phyloP scores from a whole-genome alignment of 2,329 filamentous ascomycete species.

The Graphiopsis chlorocephala region DNA sequence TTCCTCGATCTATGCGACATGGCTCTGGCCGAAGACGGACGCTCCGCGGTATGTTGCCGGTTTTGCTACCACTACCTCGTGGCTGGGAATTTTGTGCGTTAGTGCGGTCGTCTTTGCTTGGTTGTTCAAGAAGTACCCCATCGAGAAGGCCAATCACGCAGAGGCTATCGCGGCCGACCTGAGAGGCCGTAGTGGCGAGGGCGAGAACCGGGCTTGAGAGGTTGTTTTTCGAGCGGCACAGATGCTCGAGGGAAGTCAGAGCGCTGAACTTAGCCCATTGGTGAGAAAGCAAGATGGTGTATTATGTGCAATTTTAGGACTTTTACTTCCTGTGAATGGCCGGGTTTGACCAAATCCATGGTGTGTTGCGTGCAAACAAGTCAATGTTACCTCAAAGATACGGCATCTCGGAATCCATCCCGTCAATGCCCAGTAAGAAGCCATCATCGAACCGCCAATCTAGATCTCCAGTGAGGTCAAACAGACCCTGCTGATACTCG shows the following conservation, averaged over 20 bases:
- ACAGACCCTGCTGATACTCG: not conserved
- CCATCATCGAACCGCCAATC: constrained; percentile 4
- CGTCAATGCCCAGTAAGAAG: not conserved
- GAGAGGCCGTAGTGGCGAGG: not conserved
- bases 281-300: not conserved
- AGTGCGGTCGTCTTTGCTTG: not conserved
- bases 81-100: not conserved
- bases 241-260: not conserved
- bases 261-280: not conserved
- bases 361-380: not conserved
- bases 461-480: not conserved
- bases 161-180: not conserved
- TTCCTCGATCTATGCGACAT: not conserved
- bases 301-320: too few species aligned
- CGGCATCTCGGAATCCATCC: not conserved
- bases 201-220: not conserved
- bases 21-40: constrained; percentile 7
- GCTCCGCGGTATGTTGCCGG: constrained; percentile 3
- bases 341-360: too few species aligned
- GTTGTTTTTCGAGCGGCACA: not conserved
- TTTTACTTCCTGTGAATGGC: too few species aligned
- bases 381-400: not conserved
- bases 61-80: constrained; percentile 4
- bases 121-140: not conserved
- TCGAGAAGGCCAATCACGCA: not conserved